These are phyloP conservation scores for Hyaloraphidium curvatum DNA, from an alignment of 192 early-diverging fungal genomes.

Conservation along the genomic window DNA sequence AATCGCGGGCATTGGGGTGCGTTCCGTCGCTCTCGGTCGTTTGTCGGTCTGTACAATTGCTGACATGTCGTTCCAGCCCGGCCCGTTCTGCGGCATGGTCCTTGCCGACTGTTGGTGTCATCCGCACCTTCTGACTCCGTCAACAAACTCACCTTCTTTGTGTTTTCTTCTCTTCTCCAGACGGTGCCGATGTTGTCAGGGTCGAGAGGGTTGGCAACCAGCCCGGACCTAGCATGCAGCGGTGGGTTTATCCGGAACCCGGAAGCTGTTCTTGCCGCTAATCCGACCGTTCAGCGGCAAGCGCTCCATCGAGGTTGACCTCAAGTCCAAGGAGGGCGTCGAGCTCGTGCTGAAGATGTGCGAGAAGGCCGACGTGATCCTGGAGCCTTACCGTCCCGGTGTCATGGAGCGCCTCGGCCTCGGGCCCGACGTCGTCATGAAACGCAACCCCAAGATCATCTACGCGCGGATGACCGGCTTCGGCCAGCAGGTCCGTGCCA, in stretches of 20 bases:
- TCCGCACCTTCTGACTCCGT: background rate
- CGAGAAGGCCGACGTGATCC: constrained; percentile 31
- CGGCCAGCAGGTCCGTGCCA: constrained; percentile 20
- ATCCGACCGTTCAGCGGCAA: constrained; percentile 31
- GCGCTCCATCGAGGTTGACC: constrained; percentile 35
- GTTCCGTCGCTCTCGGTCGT: background rate
- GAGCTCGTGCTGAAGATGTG: constrained; percentile 21
- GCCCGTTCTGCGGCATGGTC: constrained; percentile 36
- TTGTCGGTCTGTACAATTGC: background rate
- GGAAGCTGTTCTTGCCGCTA: background rate
- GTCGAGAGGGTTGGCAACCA: constrained; percentile 24
- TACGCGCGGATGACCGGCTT: constrained; percentile 47
- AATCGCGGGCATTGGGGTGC: constrained; percentile 25
- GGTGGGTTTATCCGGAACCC: constrained; percentile 8
- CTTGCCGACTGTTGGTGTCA: constrained; percentile 29
- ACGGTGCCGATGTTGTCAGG: constrained; percentile 40
- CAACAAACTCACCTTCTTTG: background rate
- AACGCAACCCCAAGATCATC: constrained; percentile 30
- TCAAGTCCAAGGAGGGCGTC: constrained; percentile 27
- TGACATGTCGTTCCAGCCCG: constrained; percentile 25
- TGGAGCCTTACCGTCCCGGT: constrained; percentile 49
- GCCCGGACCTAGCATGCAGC: constrained; percentile 21
- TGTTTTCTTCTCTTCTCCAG: background rate
- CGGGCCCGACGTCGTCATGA: constrained; percentile 33
- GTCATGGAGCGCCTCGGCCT: constrained; percentile 46